Conservation (phyloP, 352 stramenopile species). For the Phytophthora meadii region DNA sequence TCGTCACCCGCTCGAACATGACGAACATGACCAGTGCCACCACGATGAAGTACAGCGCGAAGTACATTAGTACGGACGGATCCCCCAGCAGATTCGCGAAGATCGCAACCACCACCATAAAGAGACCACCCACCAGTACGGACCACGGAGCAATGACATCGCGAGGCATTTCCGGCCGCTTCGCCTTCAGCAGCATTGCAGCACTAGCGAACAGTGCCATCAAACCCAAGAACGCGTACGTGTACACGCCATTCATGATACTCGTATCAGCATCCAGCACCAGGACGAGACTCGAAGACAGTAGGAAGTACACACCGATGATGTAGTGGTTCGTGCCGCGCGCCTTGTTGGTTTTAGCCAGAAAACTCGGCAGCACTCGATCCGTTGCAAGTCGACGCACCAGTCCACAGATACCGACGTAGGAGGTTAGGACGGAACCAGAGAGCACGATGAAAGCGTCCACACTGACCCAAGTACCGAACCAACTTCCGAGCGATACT, state of each 20-base stretch:
- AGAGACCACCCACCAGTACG: no score
- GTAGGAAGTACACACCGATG: slow-evolving; percentile 68
- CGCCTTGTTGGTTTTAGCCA: slow-evolving; percentile 55
- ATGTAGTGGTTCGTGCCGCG: slow-evolving; percentile 78
- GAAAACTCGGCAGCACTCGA: slow-evolving; percentile 54
- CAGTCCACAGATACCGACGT: slow-evolving; percentile 77
- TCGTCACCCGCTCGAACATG: slow-evolving; percentile 40
- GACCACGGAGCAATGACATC: slow-evolving; percentile 67
- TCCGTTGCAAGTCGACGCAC: slow-evolving; percentile 79
- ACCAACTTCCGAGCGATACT: slow-evolving; percentile 31
- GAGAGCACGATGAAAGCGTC: slow-evolving; percentile 90
- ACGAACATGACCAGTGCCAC: no score
- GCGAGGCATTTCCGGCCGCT: slow-evolving; percentile 75
- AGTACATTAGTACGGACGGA: no score
- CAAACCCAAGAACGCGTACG: slow-evolving; percentile 82
- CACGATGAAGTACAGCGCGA: no score
- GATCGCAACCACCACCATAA: no score
- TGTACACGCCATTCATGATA: slow-evolving; percentile 84
- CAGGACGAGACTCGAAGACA: slow-evolving; percentile 67
- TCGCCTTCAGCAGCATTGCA: slow-evolving; percentile 88
- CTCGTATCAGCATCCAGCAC: slow-evolving; percentile 72
- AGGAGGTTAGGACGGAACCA: slow-evolving; percentile 84
- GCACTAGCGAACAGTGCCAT: slow-evolving; percentile 86
- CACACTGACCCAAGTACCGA: slow-evolving; percentile 60
- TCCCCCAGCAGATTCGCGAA: no score